Evolutionary conservation across 495 filamentous ascomycete species (phyloP), one percentile per base, ranked within the genome.

Genomic region (Aspergillus sparsus): DNA sequence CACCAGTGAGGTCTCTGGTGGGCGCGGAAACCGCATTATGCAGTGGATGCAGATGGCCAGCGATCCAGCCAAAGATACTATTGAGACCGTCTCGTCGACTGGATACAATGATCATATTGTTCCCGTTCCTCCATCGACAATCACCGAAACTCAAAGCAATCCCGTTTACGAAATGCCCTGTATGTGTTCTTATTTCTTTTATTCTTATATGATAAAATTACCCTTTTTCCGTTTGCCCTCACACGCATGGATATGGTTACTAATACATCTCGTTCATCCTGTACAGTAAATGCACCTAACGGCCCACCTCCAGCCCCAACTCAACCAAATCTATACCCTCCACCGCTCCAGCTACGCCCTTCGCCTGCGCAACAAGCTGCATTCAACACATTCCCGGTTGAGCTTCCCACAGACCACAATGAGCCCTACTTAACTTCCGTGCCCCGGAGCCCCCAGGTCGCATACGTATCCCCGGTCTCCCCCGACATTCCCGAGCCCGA

Each of bases 371-470:
- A 27, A 27, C 21, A 27, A 64, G 62, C 53, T 4, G n/a, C 27
- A 15, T 52, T 50, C 55, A 45, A 31, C 8, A 13, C 15, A 1
- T 47, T 31, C 32, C 55, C 60, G 4, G 52, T 62, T 6, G 63
- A 66, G n/a, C 59, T 66, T 13, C 58, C 63, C 0, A 65, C 63
- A 0, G 10, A 58, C 1, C 62, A 47, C 33, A 65, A 65, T 45
- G 34, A 53, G 11, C 27, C 21, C n/a, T 34, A 15, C 8, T 11
- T 47, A 8, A 45, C 45, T 6, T 33, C 9, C 10, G 47, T 31
- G 16, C 16, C 57, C 11, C 33, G 53, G 9, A 37, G 52, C 37
- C 32, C 41, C 47, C 36, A 35, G 31, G n/a, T 41, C 5, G 49
- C 49, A 3, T 58, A 54, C 34, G 21, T 12, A 4, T 66, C 63